Evolutionary conservation across 1,284 basidiomycete species (phyloP).

Genomic region (Trichosporon coremiiforme): DNA sequence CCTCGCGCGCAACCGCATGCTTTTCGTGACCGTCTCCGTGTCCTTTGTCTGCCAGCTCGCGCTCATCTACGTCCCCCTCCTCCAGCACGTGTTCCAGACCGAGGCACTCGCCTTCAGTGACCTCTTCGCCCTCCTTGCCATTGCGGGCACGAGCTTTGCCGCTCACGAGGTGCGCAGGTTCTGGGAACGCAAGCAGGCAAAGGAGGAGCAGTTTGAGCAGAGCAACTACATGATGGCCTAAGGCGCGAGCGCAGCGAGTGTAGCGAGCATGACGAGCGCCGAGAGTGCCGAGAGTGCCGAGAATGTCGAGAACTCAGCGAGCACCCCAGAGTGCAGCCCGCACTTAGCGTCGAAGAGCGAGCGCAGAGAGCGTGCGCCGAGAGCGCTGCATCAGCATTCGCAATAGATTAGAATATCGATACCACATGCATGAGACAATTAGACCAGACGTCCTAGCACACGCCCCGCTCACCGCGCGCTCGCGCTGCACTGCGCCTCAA

Average conservation of each 20-base stretch:
- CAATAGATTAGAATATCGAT: not conserved
- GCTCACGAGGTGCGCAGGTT: slow-evolving; percentile 78
- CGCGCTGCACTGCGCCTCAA: too few species aligned
- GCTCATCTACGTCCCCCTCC: slow-evolving; percentile 84
- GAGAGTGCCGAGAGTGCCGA: too few species aligned
- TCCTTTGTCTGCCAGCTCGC: slow-evolving; percentile 81
- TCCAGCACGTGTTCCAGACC: slow-evolving; percentile 94
- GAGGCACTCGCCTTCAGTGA: slow-evolving; percentile 72
- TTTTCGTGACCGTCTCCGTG: slow-evolving; percentile 79
- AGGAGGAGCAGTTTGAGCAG: slow-evolving; percentile 39
- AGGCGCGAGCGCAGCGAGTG: too few species aligned
- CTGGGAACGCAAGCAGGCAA: slow-evolving; percentile 66
- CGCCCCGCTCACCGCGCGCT: too few species aligned
- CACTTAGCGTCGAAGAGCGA: too few species aligned
- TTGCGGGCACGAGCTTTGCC: slow-evolving; percentile 70
- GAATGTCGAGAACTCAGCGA: too few species aligned
- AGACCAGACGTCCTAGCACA: not conserved
- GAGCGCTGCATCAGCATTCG: not conserved
- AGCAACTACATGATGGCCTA: slow-evolving; percentile 6
- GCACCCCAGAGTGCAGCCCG: too few species aligned
- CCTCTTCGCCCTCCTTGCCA: slow-evolving; percentile 68
- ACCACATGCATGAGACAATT: not conserved
- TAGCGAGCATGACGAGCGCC: too few species aligned
- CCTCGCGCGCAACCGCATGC: slow-evolving; percentile 80
- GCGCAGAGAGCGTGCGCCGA: not conserved